A percentile compares a stretch with the other conserved stretches of the same genome.
Evolutionary conservation across 2,329 filamentous ascomycete species (phyloP).

Genomic region (Hypoxylon sp.): DNA sequence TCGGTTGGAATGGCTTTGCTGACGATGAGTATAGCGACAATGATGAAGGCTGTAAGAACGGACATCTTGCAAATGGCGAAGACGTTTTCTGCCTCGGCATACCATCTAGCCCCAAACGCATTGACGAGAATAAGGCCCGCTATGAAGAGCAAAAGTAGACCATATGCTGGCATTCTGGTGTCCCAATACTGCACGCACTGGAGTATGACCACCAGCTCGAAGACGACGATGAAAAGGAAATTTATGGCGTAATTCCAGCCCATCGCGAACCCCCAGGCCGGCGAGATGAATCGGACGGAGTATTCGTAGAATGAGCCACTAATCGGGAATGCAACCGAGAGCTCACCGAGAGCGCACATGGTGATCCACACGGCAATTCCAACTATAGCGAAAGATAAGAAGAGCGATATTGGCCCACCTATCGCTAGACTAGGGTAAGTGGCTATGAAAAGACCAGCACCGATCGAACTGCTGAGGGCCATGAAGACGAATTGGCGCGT

Average conservation of each 20-base stretch:
- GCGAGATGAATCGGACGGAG: conserved; percentile 57
- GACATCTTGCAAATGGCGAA: conserved; percentile 67
- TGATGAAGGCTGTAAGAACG: conserved; percentile 69
- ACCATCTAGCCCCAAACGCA: conserved; percentile 63
- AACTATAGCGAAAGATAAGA: conserved; percentile 54
- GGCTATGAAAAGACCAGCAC: conserved; percentile 56
- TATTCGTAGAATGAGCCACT: conserved; percentile 59
- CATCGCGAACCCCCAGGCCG: conserved; percentile 59
- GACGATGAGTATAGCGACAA: conserved; percentile 68
- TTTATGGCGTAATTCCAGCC: conserved; percentile 59
- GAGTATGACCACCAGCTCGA: conserved; percentile 57
- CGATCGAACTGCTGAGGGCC: conserved; percentile 56
- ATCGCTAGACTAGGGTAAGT: conserved; percentile 53
- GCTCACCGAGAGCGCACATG: conserved; percentile 50
- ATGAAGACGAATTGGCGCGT: conserved; percentile 57
- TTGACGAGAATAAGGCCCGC: conserved; percentile 59
- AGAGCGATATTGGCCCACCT: conserved; percentile 53
- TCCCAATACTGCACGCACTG: conserved; percentile 54
- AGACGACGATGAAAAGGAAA: conserved; percentile 57
- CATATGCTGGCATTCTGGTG: conserved; percentile 43
- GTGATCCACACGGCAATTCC: conserved; percentile 55
- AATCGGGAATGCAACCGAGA: conserved; percentile 54
- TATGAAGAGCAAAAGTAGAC: conserved; percentile 59
- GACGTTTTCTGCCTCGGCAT: conserved; percentile 66
- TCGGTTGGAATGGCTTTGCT: conserved; percentile 64